phyloP scores from a whole-genome alignment of 352 stramenopile genomes.

The Phytopythium aichiense region DNA sequence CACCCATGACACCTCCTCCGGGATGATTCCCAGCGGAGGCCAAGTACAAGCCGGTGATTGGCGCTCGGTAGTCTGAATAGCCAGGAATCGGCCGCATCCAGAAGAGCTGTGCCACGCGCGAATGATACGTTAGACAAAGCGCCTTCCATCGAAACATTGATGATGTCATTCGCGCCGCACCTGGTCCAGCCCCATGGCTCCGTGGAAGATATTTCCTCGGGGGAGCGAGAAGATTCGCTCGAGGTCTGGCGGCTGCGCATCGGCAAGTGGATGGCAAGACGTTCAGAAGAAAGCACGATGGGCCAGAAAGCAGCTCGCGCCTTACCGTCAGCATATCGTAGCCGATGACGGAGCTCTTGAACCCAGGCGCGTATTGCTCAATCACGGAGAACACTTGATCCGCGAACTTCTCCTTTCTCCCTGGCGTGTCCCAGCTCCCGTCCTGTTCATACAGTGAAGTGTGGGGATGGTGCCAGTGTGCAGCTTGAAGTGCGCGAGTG shows the following conservation, averaged over 20 bases:
- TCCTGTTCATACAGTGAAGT: constrained; percentile 25
- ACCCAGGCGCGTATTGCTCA: constrained; percentile 84
- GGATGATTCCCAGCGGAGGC: constrained; percentile 83
- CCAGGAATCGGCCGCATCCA: constrained; percentile 84
- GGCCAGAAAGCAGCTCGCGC: background rate
- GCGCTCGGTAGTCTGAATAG: constrained; percentile 81
- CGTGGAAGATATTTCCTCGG: constrained; percentile 89
- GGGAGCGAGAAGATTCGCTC: constrained; percentile 86
- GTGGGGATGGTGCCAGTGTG: too few species aligned
- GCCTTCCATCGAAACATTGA: background rate
- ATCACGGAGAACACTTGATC: constrained; percentile 84
- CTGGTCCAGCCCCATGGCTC: constrained; percentile 88
- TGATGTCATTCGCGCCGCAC: constrained; percentile 11
- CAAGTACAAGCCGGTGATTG: constrained; percentile 80
- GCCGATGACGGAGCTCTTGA: constrained; percentile 78
- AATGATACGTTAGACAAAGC: background rate
- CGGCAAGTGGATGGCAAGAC: background rate
- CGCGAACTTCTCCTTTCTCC: constrained; percentile 78
- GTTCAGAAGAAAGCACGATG: background rate
- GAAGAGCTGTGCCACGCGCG: constrained; percentile 45
- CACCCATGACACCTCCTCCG: constrained; percentile 90
- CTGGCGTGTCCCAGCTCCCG: constrained; percentile 67
- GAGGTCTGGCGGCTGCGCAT: constrained; percentile 69
- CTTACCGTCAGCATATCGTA: constrained; percentile 83
- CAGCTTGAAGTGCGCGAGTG: too few species aligned